Conservation (phyloP, 1,139 yeast genomes). For the Hansenula sp. region DNA sequence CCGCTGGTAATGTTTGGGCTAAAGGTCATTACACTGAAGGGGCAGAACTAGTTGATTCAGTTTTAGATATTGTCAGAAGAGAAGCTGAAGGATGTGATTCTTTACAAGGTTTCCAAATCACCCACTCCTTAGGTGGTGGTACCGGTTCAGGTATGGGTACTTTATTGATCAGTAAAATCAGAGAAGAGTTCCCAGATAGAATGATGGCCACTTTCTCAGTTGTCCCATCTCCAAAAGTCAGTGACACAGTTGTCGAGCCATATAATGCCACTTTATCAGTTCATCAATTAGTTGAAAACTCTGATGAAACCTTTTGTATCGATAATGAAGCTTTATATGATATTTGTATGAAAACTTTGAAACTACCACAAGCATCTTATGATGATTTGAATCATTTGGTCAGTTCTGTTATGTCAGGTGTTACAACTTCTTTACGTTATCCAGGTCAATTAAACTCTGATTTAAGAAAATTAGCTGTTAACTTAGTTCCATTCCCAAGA, state of each 20-base stretch:
- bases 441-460: constrained; percentile 97
- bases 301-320: constrained; percentile 98
- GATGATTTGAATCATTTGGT: constrained; percentile 84
- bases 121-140: constrained; percentile 99
- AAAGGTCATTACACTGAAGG: constrained; percentile 99
- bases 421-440: constrained; percentile 93
- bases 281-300: constrained; percentile 94
- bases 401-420: constrained; percentile 96
- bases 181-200: constrained; percentile 93
- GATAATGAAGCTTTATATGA: constrained; percentile 98
- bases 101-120: constrained; percentile 93
- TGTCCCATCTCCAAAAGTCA: constrained; percentile 96
- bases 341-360: constrained; percentile 94
- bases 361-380: constrained; percentile 85
- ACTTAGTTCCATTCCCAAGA: constrained; percentile 97
- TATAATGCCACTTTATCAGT: constrained; percentile 95
- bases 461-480: constrained; percentile 94
- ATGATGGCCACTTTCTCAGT: constrained; percentile 97
- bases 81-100: constrained; percentile 98
- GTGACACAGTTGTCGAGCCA: constrained; percentile 98
- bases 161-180: constrained; percentile 84
- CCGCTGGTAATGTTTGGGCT: constrained; percentile 98
- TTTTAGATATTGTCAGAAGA: constrained; percentile 92
- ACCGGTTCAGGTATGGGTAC: constrained; percentile 99
- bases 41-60: constrained; percentile 89